phyloP scores from a whole-genome alignment of 2,329 filamentous ascomycete species.

The Fusarium sp. region DNA sequence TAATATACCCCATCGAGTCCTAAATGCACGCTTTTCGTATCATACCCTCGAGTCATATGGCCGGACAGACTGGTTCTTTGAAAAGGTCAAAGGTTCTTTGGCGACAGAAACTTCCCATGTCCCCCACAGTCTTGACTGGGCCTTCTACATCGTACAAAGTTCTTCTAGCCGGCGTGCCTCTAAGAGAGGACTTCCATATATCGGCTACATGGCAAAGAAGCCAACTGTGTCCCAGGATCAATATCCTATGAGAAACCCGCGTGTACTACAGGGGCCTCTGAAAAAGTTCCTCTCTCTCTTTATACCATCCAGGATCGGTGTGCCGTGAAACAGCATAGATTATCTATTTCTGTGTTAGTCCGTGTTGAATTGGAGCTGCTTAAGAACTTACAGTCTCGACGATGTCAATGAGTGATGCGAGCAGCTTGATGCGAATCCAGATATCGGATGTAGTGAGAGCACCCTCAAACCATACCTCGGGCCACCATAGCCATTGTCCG shows the following conservation, averaged over 20 bases:
- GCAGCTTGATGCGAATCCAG: slow-evolving; percentile 36
- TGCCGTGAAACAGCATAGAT: slow-evolving; percentile 8
- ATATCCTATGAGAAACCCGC: slow-evolving; percentile 11
- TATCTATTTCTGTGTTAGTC: slow-evolving; percentile 1
- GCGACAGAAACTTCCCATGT: too few species aligned
- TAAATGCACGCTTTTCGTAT: too few species aligned
- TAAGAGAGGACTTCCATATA: neutral
- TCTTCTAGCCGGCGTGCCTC: neutral
- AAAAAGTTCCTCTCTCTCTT: slow-evolving; percentile 2
- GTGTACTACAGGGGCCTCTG: slow-evolving; percentile 23
- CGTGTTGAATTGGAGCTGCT: too few species aligned
- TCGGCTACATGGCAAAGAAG: neutral
- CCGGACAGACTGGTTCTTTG: too few species aligned
- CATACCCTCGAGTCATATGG: too few species aligned
- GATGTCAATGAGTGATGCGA: slow-evolving; percentile 43
- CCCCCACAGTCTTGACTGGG: neutral
- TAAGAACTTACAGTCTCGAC: slow-evolving; percentile 40
- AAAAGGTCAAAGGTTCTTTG: too few species aligned
- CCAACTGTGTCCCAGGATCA: neutral
- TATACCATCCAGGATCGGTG: slow-evolving; percentile 10
- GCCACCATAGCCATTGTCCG: slow-evolving; percentile 22
- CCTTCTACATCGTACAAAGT: neutral
- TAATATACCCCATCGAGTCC: neutral
- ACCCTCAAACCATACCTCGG: slow-evolving; percentile 37
- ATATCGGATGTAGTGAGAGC: slow-evolving; percentile 15